Conservation (phyloP, 345 rosid species). For the Camelina hispida region DNA sequence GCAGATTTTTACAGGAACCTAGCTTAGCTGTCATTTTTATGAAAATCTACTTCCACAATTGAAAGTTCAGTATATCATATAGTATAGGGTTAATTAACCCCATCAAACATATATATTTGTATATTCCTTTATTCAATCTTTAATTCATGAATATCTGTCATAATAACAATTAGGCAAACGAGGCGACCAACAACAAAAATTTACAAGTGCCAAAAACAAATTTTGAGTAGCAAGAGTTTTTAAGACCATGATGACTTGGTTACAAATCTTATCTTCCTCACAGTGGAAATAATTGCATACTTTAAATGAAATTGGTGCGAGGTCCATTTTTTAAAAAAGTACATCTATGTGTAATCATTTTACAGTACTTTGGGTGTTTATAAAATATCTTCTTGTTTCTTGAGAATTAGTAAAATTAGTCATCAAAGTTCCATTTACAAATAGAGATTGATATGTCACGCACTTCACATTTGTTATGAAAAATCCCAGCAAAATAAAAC, state of each 20-base stretch:
- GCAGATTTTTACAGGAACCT: not conserved
- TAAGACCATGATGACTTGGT: not conserved
- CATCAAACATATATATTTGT: not conserved
- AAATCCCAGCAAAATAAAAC: not conserved
- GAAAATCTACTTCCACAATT: not conserved
- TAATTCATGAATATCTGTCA: not conserved
- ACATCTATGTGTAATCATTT: not conserved
- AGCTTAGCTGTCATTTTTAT: not conserved
- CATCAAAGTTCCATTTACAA: conserved; percentile 1
- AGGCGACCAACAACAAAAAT: not conserved
- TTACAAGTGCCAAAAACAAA: not conserved
- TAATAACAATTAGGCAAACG: not conserved
- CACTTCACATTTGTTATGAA: not conserved
- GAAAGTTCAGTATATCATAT: not conserved
- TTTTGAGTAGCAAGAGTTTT: not conserved
- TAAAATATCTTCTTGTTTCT: too few relatives aligned
- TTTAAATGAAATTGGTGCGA: not conserved
- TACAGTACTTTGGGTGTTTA: too few relatives aligned
- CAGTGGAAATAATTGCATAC: not conserved
- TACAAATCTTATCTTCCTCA: not conserved
- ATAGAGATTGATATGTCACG: not conserved
- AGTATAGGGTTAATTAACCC: not conserved
- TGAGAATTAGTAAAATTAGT: not conserved
- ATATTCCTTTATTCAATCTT: not conserved
- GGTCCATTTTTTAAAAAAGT: not conserved